A percentile compares a stretch with the other conserved stretches of the same genome.
Evolutionary conservation across 441 rosid genomes (phyloP).

Genomic region (Biscutella auriculata): DNA sequence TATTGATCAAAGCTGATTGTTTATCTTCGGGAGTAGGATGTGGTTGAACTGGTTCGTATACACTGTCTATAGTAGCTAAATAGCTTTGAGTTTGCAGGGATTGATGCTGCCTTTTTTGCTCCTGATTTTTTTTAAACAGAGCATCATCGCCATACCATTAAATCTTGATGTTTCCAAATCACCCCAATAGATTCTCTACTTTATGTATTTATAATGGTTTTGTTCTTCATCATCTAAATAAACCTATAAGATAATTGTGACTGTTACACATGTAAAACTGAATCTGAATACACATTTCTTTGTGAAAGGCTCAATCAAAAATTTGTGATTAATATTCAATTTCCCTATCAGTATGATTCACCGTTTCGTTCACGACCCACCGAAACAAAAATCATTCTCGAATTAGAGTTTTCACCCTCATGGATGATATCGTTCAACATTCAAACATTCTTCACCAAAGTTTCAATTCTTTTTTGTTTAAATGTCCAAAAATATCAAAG

Average conservation of each 20-base stretch:
- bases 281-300: background rate
- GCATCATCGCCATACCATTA: conserved; percentile 53
- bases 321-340: too few relatives aligned
- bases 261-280: background rate
- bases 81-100: conserved; percentile 38
- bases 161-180: conserved; percentile 70
- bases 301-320: background rate
- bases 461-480: too few relatives aligned
- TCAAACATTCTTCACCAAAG: too few relatives aligned
- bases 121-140: conserved; percentile 36
- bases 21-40: conserved; percentile 30
- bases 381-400: too few relatives aligned
- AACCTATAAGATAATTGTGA: background rate
- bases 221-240: background rate
- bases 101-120: conserved; percentile 32
- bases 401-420: too few relatives aligned
- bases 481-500: too few relatives aligned
- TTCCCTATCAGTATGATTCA: too few relatives aligned
- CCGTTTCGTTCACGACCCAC: too few relatives aligned
- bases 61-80: conserved; percentile 36
- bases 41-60: conserved; percentile 43
- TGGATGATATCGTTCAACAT: too few relatives aligned
- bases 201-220: background rate
- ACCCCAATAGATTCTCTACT: background rate
- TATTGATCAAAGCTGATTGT: conserved; percentile 37